A percentile compares a stretch with the other conserved stretches of the same genome.
These are phyloP conservation scores for Rhodotorula taiwanensis DNA, from an alignment of 768 basidiomycete species.

Conservation along the genomic window DNA sequence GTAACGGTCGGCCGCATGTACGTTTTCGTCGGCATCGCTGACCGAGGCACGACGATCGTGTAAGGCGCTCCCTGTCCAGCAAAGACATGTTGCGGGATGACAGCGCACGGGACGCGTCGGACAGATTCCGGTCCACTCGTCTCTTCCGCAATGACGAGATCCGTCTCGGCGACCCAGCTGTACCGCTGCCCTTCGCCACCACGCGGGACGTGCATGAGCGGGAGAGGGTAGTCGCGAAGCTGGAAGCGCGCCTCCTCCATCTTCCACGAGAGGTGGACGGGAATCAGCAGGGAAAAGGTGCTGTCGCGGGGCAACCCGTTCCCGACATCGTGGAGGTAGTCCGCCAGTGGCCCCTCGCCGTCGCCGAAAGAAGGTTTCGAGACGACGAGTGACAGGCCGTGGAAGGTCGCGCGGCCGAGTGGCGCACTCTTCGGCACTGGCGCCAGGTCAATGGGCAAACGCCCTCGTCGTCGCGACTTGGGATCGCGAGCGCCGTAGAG, in stretches of 20 bases:
- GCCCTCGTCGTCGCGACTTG: neutral
- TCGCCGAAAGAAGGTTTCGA: conserved; percentile 55
- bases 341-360: conserved; percentile 51
- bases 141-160: conserved; percentile 82
- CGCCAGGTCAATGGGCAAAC: conserved; percentile 46
- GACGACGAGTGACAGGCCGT: conserved; percentile 56
- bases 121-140: conserved; percentile 50
- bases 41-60: conserved; percentile 56
- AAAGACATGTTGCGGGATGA: conserved; percentile 57
- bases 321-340: conserved; percentile 64
- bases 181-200: conserved; percentile 44
- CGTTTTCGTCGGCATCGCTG: conserved; percentile 90
- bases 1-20: conserved; percentile 70
- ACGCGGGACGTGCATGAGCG: conserved; percentile 66
- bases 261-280: conserved; percentile 67
- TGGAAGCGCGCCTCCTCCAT: conserved; percentile 57
- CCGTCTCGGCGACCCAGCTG: conserved; percentile 62
- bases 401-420: conserved; percentile 61
- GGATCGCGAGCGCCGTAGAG: conserved; percentile 44
- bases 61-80: conserved; percentile 51
- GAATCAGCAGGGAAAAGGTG: conserved; percentile 70
- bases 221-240: conserved; percentile 82
- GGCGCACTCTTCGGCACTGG: conserved; percentile 52
- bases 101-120: conserved; percentile 53
- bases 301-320: conserved; percentile 62